Conservation (phyloP, 371 early-diverging fungal genomes). For the Rhizopus arrhizus region DNA sequence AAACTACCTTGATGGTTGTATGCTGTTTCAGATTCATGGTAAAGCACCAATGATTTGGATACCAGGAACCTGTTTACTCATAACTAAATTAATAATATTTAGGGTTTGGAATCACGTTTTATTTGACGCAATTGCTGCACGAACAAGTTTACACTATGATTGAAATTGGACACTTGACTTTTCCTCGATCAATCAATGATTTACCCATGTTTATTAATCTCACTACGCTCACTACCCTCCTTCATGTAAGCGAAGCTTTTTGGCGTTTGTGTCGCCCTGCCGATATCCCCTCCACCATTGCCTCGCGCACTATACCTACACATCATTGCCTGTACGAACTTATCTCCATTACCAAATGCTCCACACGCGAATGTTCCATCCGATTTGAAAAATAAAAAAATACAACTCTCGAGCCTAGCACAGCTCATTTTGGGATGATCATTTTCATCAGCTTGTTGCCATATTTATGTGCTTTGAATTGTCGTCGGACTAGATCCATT, state of each 20-base stretch:
- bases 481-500: no score
- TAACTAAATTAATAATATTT: background rate
- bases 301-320: background rate
- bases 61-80: no score
- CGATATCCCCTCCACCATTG: background rate
- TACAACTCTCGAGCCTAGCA: no score
- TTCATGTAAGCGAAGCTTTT: background rate
- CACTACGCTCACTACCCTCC: background rate
- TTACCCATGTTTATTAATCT: background rate
- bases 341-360: background rate
- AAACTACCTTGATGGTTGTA: no score
- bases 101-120: background rate
- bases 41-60: no score
- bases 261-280: background rate
- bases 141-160: background rate
- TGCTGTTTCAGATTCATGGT: no score
- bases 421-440: no score
- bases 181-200: background rate
- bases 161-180: constrained; percentile 1
- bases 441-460: no score
- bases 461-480: no score
- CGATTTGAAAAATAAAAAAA: background rate
- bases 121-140: background rate
- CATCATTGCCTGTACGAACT: background rate
- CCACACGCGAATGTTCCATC: background rate